Base-by-base conservation (phyloP, 2,329 filamentous ascomycete species). In the Teratosphaeria zuluensis region DNA sequence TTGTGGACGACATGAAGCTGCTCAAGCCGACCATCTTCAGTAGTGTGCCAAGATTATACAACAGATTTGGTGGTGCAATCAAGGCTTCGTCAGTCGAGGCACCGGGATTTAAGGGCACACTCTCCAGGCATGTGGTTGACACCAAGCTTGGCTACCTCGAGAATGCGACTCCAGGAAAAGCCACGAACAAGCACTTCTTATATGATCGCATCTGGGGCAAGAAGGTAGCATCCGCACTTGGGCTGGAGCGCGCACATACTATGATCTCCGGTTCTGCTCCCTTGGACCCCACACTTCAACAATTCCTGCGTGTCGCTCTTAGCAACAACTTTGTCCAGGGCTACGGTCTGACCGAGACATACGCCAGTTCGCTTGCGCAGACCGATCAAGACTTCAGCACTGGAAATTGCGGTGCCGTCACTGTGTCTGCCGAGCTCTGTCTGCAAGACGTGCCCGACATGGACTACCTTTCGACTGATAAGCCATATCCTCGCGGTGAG, bases 261-360 rank as follows among this genome's bases (percentile, higher is more conserved):
- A 89, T 96, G 85, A 81, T 95, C 58, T 92, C 88, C 59, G 94
- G 94, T 54, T 94, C 90, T 59, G 92, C 94, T 12, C 92, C 92
- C 61, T 83, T 99, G 51, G 92, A 97, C 67, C 90, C 91, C 0
- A 84, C 85, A 30, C 84, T 97, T 35, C 92, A 97, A 64, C 82
- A 89, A 68, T 96, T 97, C 77, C 82, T 97, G 54, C 88, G 91
- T 52, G 84, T 92, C 46, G 88, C 89, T 32, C 89, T 95, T 63
- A 87, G 83, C 60, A 89, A 87, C 74, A 80, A 85, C 69, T 88
- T 97, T 69, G 74, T 83, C 33, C 92, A 97, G 75, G 94, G 92
- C 32, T 99, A 92, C 73, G 94, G 94, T 54, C 80, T 99, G 73
- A 99, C 94, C 1, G 94, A 99, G 76, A 89, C 91, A 0, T 96